Evolutionary conservation across 129 eudicot species (phyloP).

Genomic region (Escallonia herrerae): DNA sequence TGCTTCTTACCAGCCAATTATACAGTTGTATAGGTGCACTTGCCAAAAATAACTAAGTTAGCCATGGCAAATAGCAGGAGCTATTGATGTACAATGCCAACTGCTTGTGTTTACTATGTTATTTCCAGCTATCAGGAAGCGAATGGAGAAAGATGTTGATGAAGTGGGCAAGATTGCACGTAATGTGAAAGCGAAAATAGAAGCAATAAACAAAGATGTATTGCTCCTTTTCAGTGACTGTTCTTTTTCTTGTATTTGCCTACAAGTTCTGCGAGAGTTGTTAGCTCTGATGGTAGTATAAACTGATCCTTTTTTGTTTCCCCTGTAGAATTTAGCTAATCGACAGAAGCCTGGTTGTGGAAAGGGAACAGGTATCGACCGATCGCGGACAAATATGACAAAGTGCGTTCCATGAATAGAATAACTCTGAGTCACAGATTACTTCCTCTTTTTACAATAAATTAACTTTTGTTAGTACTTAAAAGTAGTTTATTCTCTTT

Average conservation of each 20-base stretch:
- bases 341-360: slow-evolving; percentile 91
- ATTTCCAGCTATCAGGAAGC: slow-evolving; percentile 79
- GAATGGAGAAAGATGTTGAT: slow-evolving; percentile 93
- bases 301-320: slow-evolving; percentile 8
- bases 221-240: not conserved
- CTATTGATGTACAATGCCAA: not conserved
- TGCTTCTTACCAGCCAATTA: too few relatives aligned
- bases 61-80: not conserved
- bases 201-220: slow-evolving; percentile 75
- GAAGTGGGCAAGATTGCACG: slow-evolving; percentile 94
- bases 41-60: too few relatives aligned
- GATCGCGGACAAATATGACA: slow-evolving; percentile 76
- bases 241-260: not conserved
- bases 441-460: not conserved
- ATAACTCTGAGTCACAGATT: not conserved
- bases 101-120: not conserved
- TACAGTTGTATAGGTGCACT: too few relatives aligned
- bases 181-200: slow-evolving; percentile 63
- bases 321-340: slow-evolving; percentile 58
- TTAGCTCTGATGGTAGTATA: not conserved
- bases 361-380: slow-evolving; percentile 88
- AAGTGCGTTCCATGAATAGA: slow-evolving; percentile 30
- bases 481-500: not conserved
- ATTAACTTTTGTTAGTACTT: not conserved
- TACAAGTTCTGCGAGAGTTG: too few relatives aligned